These are phyloP conservation scores for Linanthus parryae DNA, from an alignment of 148 eudicot species.

Conservation along the genomic window DNA sequence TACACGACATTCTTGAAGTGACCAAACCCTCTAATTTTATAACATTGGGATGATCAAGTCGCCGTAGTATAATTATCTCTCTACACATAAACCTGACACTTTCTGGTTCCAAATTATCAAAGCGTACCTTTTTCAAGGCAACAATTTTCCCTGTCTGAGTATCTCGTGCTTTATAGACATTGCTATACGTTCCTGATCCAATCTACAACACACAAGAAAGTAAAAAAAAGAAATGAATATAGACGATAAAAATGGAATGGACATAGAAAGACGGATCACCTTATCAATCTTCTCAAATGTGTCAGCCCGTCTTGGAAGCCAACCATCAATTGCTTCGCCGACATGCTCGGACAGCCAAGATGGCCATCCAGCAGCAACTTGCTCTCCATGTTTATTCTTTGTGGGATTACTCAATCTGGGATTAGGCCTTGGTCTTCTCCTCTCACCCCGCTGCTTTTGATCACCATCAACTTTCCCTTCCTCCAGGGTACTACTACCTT, in stretches of 20 bases:
- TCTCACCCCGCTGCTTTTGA: conserved; percentile 46
- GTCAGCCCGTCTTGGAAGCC: conserved; percentile 93
- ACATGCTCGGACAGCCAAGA: conserved; percentile 89
- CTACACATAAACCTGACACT: conserved; percentile 95
- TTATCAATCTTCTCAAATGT: conserved; percentile 92
- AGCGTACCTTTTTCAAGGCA: conserved; percentile 89
- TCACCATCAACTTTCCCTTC: conserved; percentile 40
- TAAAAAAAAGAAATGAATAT: not conserved
- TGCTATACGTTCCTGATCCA: conserved; percentile 97
- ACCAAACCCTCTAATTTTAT: conserved; percentile 89
- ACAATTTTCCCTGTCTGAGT: conserved; percentile 73
- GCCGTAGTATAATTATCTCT: conserved; percentile 82
- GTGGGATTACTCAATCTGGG: conserved; percentile 68
- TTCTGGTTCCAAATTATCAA: conserved; percentile 94
- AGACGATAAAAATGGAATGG: not conserved
- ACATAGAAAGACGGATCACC: conserved; percentile 25
- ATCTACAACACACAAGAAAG: conserved; percentile 35
- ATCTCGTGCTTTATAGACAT: conserved; percentile 95
- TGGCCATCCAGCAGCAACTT: conserved; percentile 98
- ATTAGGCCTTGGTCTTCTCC: conserved; percentile 53
- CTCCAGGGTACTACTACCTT: conserved; percentile 22
- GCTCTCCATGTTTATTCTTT: conserved; percentile 71
- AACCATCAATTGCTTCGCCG: conserved; percentile 92
- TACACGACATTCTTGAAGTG: conserved; percentile 93
- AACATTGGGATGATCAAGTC: conserved; percentile 89